Base-by-base conservation (phyloP, 2,329 filamentous ascomycete species). In the Colletotrichum sojae region DNA sequence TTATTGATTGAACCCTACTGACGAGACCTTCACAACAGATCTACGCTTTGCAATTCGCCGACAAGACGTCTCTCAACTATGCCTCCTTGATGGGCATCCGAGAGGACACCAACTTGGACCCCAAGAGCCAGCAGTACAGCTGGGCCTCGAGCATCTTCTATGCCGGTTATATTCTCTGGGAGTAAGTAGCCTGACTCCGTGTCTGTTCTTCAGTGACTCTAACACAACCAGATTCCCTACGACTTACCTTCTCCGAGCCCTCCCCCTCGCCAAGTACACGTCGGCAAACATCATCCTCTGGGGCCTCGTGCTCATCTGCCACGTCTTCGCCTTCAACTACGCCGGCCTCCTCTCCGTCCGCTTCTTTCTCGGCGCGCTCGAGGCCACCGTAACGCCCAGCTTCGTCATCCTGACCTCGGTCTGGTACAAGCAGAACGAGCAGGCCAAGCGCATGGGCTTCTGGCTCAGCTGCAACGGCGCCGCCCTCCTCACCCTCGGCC, bases 241-340 rank as follows among this genome's bases (percentile, higher is more conserved):
- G 39, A 79, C 79, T 6, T 74, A 75, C 58, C 62, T 78, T 31
- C 70, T 80, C 46, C 75, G 77, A 69, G 56, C 73, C 58, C 73
- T 79, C 5, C 78, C 78, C n/a, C 67, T 80, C 5, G 79, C 73
- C 51, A 80, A 79, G 48, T 79, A 78, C 61, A 74, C 80, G 5
- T 79, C 79, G 0, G 72, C 73, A 10, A 80, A 80, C 63, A 75
- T 81, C 25, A 72, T 81, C 5, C 73, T 81, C 25, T 85, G 84
- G 83, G 83, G 83, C 1, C 71, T 75, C 3, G 74, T 76, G 2
- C 72, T 77, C 6, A 63, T 69, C 4, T 73, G 72, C 46, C 73
- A 75, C 58, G 71, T 71, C 15, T 70, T 71, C 16, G 69, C 63
- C 31, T 56, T 54, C 51, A 74, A 71, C 43, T 76, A 70, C 60